Evolutionary conservation across 2,329 filamentous ascomycete genomes (phyloP).

Genomic region (Botrytis medusae): DNA sequence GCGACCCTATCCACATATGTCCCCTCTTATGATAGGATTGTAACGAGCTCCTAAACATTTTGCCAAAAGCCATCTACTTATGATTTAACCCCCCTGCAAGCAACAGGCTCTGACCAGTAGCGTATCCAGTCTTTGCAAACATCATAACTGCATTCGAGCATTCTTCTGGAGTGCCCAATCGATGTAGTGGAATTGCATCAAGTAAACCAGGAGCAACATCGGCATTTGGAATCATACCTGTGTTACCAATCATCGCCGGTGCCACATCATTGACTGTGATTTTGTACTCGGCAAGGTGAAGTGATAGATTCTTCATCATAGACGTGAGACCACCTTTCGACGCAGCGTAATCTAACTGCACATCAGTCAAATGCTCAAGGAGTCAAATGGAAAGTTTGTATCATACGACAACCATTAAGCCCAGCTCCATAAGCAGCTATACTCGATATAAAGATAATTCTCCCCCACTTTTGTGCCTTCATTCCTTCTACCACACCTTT

Average conservation of each 20-base stretch:
- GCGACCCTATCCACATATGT: not conserved
- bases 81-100: slow-evolving; percentile 44
- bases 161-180: slow-evolving; percentile 47
- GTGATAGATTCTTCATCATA: slow-evolving; percentile 48
- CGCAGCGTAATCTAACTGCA: slow-evolving; percentile 33
- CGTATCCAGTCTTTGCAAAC: slow-evolving; percentile 48
- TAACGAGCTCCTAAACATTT: not conserved
- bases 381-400: not conserved
- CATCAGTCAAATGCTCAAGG: not conserved
- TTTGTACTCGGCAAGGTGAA: slow-evolving; percentile 45
- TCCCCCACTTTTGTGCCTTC: slow-evolving; percentile 44
- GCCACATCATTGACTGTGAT: slow-evolving; percentile 51
- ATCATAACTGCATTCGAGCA: slow-evolving; percentile 49
- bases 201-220: slow-evolving; percentile 33
- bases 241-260: slow-evolving; percentile 48
- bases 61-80: not conserved
- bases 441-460: slow-evolving; percentile 33
- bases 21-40: not conserved
- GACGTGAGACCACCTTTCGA: slow-evolving; percentile 48
- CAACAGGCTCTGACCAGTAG: slow-evolving; percentile 48
- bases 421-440: slow-evolving; percentile 34
- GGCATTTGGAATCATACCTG: slow-evolving; percentile 45
- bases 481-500: slow-evolving; percentile 36
- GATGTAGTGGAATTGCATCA: slow-evolving; percentile 45
- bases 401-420: slow-evolving; percentile 36